Percentiles rank a stretch among this genome's conserved stretches.
Conservation (phyloP, 306 rosid genomes). For the Citrullus mucosospermus region DNA sequence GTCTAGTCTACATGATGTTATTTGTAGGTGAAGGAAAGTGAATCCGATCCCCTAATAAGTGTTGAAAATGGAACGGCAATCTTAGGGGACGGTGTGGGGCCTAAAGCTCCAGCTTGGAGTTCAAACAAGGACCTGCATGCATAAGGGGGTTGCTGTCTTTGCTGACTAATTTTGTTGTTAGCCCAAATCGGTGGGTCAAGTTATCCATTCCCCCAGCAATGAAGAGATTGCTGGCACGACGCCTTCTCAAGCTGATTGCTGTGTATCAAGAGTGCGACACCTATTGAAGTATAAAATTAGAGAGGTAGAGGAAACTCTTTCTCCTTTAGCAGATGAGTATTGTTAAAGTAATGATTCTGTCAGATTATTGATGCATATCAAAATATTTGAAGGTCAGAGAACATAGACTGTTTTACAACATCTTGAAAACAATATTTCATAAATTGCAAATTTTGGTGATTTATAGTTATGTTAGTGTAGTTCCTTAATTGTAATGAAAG, state of each 20-base stretch:
- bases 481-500: neutral
- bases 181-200: conserved; percentile 6
- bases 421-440: neutral
- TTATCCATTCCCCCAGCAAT: conserved; percentile 13
- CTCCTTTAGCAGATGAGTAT: conserved; percentile 1
- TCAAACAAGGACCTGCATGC: conserved; percentile 57
- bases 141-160: neutral
- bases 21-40: conserved; percentile 53
- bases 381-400: neutral
- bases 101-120: conserved; percentile 38
- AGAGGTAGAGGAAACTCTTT: conserved; percentile 7
- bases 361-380: neutral
- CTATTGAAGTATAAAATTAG: neutral
- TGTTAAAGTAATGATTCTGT: conserved; percentile 2
- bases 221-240: conserved; percentile 42
- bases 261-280: conserved; percentile 5
- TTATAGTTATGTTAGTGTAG: neutral
- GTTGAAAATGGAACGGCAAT: conserved; percentile 41
- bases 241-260: conserved; percentile 10
- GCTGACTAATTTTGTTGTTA: neutral
- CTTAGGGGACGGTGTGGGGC: conserved; percentile 19
- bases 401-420: neutral
- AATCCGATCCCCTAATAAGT: conserved; percentile 49
- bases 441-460: conserved; percentile 5
- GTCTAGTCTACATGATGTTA: neutral